These are phyloP conservation scores for Euphorbia celastroides DNA, from an alignment of 441 rosid genomes.

Conservation along the genomic window DNA sequence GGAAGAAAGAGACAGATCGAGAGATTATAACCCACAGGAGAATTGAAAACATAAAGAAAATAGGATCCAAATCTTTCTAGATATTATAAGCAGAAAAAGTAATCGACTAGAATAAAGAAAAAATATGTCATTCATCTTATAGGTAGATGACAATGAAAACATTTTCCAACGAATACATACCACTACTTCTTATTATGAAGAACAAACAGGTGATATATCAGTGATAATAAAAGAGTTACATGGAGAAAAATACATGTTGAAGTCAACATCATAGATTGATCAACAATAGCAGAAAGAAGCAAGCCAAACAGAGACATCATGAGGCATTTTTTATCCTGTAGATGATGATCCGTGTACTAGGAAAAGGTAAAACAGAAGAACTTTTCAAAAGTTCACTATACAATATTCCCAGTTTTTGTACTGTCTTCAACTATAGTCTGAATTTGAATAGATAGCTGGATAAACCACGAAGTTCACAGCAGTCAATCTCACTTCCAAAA, in stretches of 20 bases:
- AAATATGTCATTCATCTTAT: neutral
- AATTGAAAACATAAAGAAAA: neutral
- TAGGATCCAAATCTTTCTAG: neutral
- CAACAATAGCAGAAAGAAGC: slow-evolving; percentile 5
- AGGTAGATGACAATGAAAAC: slow-evolving; percentile 6
- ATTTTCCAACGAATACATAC: neutral
- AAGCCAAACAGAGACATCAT: slow-evolving; percentile 1
- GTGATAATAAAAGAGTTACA: too few relatives aligned
- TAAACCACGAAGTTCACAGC: neutral
- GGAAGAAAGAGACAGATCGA: neutral
- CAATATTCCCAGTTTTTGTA: neutral
- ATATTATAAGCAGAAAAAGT: neutral
- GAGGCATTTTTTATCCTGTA: slow-evolving; percentile 1
- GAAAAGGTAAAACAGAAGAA: neutral
- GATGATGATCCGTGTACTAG: neutral
- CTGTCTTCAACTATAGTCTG: neutral
- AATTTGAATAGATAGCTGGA: neutral
- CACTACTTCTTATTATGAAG: neutral
- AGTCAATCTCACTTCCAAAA: slow-evolving; percentile 2
- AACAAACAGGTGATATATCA: neutral
- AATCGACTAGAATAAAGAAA: neutral
- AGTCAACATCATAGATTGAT: slow-evolving; percentile 6
- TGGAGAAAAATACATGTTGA: neutral
- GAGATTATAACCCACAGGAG: neutral
- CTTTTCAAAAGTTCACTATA: neutral